Base-by-base conservation (phyloP, 1,139 yeast genomes). In the Debaryomyces nepalensis region DNA sequence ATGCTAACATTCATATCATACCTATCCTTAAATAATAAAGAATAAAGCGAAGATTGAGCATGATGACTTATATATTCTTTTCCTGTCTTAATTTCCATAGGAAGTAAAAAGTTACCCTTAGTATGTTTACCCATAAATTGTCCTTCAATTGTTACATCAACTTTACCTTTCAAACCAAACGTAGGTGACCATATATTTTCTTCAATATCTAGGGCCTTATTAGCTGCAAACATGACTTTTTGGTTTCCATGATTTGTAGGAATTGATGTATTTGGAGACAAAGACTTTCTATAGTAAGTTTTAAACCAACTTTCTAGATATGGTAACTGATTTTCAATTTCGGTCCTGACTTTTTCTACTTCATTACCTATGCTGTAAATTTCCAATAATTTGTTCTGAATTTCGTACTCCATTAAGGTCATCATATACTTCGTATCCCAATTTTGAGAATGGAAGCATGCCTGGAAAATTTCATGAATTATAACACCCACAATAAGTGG, bases 21-120 rank as follows among this genome's bases (percentile, higher is more conserved):
- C 29, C 95, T 68, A 50, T 93, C 98, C 40, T 82, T 81, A 54
- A 90, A 75, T 46, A 93, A 66, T 14, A 93, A 65, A 0, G 96
- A 83, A 59, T 93, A 93, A n/a, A 95, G 68, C 0, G 91, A 75
- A 0, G 95, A 87, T 58, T 93, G 99, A 0, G 96, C 97, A 36
- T 86, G 81, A 60, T 93, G 97, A 3, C 85, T 66, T 9, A 84
- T 60, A 40, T 82, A 73, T 40, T 79, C 80, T 29, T 74, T 66
- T 0, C 98, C 97, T 0, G 98, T 88, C 59, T 93, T 93, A 45
- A 93, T 82, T 61, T 93, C 99, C 66, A 95, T 68, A 0, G 98
- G 98, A 1, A 83, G 75, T 18, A 88, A 72, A 45, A 58, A 73
- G 15, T 70, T 74, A 5, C 78, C 79, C 3, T 45, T 49, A 23